A percentile compares a stretch with the other conserved stretches of the same genome.
Conservation (phyloP, 495 filamentous ascomycete species). For the Choiromyces venosus region DNA sequence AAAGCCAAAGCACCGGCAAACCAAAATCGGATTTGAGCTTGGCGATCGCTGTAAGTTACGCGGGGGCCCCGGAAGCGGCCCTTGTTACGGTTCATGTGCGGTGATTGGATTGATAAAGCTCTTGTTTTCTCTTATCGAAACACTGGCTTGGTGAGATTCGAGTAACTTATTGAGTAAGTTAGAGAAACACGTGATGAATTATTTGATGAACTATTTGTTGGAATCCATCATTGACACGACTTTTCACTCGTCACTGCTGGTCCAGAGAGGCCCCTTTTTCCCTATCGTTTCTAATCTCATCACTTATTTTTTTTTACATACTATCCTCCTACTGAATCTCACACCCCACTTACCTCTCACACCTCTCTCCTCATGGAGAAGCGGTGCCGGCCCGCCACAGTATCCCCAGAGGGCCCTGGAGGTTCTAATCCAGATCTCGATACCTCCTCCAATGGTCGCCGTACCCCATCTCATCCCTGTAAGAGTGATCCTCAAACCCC, state of each 20-base stretch:
- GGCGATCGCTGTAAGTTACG: neutral
- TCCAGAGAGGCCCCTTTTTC: neutral
- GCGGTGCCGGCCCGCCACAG: neutral
- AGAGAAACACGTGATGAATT: neutral
- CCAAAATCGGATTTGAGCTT: neutral
- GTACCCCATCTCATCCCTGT: neutral
- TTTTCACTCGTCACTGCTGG: neutral
- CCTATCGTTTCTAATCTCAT: neutral
- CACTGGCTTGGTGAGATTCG: no score
- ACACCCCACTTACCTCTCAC: neutral
- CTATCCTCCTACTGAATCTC: neutral
- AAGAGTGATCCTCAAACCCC: conserved; percentile 4
- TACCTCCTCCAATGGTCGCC: neutral
- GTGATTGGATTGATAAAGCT: neutral
- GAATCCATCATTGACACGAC: neutral
- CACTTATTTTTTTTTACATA: neutral
- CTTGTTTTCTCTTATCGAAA: neutral
- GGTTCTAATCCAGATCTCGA: neutral
- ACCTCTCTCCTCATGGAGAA: neutral
- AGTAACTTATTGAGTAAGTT: neutral
- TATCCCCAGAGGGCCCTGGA: neutral
- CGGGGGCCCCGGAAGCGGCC: neutral
- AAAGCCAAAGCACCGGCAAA: neutral
- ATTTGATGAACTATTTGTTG: neutral
- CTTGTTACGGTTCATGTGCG: neutral